Evolutionary conservation across 306 rosid species (phyloP), one percentile per base, ranked within the genome.

Genomic region (Sindora glabra): DNA sequence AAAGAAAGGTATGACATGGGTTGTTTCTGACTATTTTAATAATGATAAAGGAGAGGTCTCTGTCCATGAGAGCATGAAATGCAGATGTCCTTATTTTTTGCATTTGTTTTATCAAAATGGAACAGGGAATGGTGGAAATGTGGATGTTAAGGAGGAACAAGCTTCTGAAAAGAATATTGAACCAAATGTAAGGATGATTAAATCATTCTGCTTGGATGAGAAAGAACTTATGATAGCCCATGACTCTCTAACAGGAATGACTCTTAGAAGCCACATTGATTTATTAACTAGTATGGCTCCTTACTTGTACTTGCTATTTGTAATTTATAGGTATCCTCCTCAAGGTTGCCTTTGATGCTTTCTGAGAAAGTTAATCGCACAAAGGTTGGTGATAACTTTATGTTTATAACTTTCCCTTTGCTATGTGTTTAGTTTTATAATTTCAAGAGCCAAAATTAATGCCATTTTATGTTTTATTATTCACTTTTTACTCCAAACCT

Each of bases 321-420:
- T 73, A 58, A 61, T 42, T 75, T 69, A 58, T 81, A 87, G 96
- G 95, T 77, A 41, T 83, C 94, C 71, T 81, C 97, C 17, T 38
- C 87, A 39, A 84, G 78, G 70, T 77, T 92, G 78, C 98, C 96
- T 49, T 73, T 92, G 84, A 56, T 89, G 77, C 88, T 92, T 58
- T 76, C 98, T 47, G 98, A 92, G 65, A 92, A 86, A 78, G 95
- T 83, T 55, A 89, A 92, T 0, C 84, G 82, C 24, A 45, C 92
- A 49, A 92, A 92, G 98, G 98, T 91, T 64, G 77, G 34, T 46
- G 65, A 42, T 37, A 70, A 5, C 41, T 63, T 15, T 64, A 22
- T 68, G 23, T 49, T 67, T n/a, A 8, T 48, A 36, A 33, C 13
- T 59, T 61, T 75, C 36, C 49, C 47, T 40, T 38, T 39, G 27